Evolutionary conservation across 1,284 basidiomycete genomes (phyloP).

Genomic region (Trichosporon ovoides): DNA sequence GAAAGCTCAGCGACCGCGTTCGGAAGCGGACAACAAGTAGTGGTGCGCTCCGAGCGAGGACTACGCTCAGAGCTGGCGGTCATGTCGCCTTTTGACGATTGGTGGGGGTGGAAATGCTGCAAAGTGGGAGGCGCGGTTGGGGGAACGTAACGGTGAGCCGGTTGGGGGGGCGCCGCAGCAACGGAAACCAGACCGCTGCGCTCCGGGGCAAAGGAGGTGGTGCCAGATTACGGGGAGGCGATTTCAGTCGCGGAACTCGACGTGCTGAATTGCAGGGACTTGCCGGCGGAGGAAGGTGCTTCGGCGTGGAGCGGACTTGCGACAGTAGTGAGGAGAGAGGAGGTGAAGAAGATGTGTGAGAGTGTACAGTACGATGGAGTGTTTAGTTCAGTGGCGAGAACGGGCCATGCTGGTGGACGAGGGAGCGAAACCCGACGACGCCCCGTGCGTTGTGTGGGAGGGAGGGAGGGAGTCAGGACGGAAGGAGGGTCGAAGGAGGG

Average conservation of each 20-base stretch:
- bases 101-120: neutral
- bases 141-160: too few relatives aligned
- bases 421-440: neutral
- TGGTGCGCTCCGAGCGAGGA: neutral
- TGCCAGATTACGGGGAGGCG: too few relatives aligned
- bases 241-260: too few relatives aligned
- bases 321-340: too few relatives aligned
- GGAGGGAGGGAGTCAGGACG: neutral
- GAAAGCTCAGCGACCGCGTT: conserved; percentile 38
- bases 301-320: neutral
- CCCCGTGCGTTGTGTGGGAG: conserved; percentile 4
- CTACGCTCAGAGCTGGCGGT: neutral
- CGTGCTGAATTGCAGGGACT: neutral
- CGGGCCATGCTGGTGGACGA: neutral
- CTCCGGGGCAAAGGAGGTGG: too few relatives aligned
- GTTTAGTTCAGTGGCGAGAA: conserved; percentile 4
- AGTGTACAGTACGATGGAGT: too few relatives aligned
- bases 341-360: too few relatives aligned
- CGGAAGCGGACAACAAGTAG: conserved; percentile 25
- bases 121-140: too few relatives aligned
- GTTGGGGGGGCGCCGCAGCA: too few relatives aligned
- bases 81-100: neutral
- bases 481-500: neutral
- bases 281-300: neutral
- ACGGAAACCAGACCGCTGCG: too few relatives aligned